Evolutionary conservation across 495 filamentous ascomycete species (phyloP).

Genomic region (Penicillium coprophilum): DNA sequence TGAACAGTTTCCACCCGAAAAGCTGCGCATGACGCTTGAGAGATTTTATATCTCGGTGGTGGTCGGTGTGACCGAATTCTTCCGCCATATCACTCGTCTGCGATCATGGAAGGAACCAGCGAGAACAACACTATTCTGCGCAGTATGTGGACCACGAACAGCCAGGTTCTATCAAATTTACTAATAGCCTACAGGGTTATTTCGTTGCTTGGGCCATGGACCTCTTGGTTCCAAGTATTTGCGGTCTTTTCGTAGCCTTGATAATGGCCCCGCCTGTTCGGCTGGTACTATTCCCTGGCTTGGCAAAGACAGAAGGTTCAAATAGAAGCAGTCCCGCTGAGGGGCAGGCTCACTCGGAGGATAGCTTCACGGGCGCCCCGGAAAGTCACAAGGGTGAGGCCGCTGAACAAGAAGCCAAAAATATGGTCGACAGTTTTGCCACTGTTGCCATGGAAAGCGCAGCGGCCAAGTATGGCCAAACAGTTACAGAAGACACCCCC

Average conservation of each 20-base stretch:
- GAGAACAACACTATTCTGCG: slow-evolving; percentile 66
- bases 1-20: slow-evolving; percentile 85
- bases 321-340: slow-evolving; percentile 67
- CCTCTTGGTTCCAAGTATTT: slow-evolving; percentile 63
- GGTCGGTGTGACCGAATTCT: slow-evolving; percentile 62
- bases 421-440: slow-evolving; percentile 75
- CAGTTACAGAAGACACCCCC: slow-evolving; percentile 42
- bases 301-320: slow-evolving; percentile 55
- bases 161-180: background rate
- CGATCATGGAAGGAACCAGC: slow-evolving; percentile 76
- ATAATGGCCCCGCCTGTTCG: slow-evolving; percentile 67
- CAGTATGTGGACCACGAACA: slow-evolving; percentile 38
- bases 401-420: slow-evolving; percentile 80
- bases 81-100: slow-evolving; percentile 72
- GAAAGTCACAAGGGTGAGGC: slow-evolving; percentile 86
- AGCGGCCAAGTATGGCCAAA: slow-evolving; percentile 66
- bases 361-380: slow-evolving; percentile 77
- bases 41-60: slow-evolving; percentile 81
- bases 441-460: slow-evolving; percentile 73
- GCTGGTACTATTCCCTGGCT: slow-evolving; percentile 69
- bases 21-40: slow-evolving; percentile 77
- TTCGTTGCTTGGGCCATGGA: slow-evolving; percentile 73
- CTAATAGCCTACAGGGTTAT: slow-evolving; percentile 55
- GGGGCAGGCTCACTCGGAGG: slow-evolving; percentile 71
- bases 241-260: slow-evolving; percentile 58